Evolutionary conservation across 2,329 filamentous ascomycete genomes (phyloP), one percentile per base, ranked within the genome.

Genomic region (Monascus ruber): DNA sequence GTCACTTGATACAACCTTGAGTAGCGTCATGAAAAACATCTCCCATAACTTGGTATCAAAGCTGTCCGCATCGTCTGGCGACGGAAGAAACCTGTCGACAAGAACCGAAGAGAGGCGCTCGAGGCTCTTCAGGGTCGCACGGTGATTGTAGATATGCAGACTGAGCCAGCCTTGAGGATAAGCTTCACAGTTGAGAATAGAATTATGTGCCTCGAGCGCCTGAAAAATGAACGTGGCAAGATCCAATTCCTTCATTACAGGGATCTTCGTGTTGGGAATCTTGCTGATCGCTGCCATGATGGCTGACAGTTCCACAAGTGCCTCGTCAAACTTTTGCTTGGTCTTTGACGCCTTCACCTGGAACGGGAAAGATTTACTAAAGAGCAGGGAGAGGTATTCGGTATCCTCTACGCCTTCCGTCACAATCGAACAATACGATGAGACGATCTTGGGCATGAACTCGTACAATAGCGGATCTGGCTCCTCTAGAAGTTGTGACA

Each of bases 21-120:
- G 72, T 26, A 98, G 68, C 0, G 87, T 89, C 11, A 81, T 83
- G 57, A 98, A 95, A 66, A 94, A 95, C 27, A 83, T 72, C 48
- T 89, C 88, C 91, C 91, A 98, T 8, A 96, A 68, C 41, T 93
- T 85, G 7, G 86, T 95, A 55, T 93, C 87, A 62, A 96, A 98
- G 8, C 73, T 75, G 53, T 95, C 89, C 0, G 87, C 86, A 49
- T 95, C 85, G 47, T 96, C 91, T 0, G 89, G 85, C 33, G 89
- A 73, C 0, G 93, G 91, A 2, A 98, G 69, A 54, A 89, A 89
- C 0, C 77, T 81, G 31, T 89, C 81, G n/a, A 87, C 73, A 43
- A 98, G 66, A 7, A 94, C 80, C 34, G 77, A 72, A 6, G 83
- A 82, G 6, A 96, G 68, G 50, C 91, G 86, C 54, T 94, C 83